phyloP scores from a whole-genome alignment of 306 rosid genomes.

The Hippophae tibetana region DNA sequence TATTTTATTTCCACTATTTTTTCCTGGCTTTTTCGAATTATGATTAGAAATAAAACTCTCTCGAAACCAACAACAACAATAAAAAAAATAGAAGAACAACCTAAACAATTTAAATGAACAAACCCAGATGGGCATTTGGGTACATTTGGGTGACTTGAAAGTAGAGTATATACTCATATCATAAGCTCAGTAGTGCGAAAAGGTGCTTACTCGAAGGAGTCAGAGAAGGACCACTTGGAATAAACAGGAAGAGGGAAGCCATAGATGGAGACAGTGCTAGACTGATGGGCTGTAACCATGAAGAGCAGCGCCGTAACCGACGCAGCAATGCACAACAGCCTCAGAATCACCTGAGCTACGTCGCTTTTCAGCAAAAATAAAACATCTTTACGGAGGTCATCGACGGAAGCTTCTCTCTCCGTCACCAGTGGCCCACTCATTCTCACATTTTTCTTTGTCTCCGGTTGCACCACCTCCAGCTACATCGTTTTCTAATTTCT shows the following conservation, averaged over 20 bases:
- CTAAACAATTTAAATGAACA: too few relatives aligned
- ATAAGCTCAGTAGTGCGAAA: background rate
- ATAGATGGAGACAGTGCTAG: conserved; percentile 39
- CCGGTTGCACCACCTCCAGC: conserved; percentile 24
- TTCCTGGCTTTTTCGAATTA: too few relatives aligned
- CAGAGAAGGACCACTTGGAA: conserved; percentile 77
- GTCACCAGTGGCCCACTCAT: conserved; percentile 30
- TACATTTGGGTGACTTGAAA: background rate
- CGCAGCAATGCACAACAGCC: conserved; percentile 41
- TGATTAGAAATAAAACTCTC: too few relatives aligned
- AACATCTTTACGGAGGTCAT: background rate
- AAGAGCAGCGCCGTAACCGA: conserved; percentile 42
- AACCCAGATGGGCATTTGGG: too few relatives aligned
- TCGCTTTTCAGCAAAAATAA: conserved; percentile 30
- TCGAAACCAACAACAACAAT: too few relatives aligned
- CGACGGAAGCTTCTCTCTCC: background rate
- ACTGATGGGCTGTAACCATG: conserved; percentile 71
- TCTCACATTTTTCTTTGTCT: conserved; percentile 30
- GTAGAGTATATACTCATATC: background rate
- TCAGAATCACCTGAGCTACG: conserved; percentile 32
- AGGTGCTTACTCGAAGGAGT: conserved; percentile 53
- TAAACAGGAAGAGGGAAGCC: conserved; percentile 54
- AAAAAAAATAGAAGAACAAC: too few relatives aligned
- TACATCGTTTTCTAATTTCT: conserved; percentile 30
- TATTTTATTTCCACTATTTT: too few relatives aligned